Percentiles rank a stretch among this genome's conserved stretches.
Evolutionary conservation across 2,329 filamentous ascomycete genomes (phyloP).

Genomic region (Xenosphaeropsis pyriputrescens): DNA sequence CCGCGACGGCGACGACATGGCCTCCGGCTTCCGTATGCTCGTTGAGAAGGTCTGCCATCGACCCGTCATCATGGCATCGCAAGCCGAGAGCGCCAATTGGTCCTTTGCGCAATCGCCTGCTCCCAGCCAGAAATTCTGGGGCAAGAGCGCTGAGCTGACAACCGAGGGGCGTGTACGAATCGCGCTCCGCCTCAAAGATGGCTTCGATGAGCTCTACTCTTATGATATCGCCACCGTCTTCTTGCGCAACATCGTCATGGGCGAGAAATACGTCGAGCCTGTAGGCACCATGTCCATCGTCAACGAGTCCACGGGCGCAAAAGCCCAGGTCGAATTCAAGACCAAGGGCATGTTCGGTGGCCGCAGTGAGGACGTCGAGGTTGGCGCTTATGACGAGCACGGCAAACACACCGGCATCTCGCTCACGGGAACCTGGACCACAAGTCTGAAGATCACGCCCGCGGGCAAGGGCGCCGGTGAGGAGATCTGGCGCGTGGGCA

Average conservation of each 20-base stretch:
- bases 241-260: slow-evolving; percentile 89
- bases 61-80: slow-evolving; percentile 82
- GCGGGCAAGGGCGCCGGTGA: slow-evolving; percentile 44
- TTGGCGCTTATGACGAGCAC: slow-evolving; percentile 54
- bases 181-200: slow-evolving; percentile 49
- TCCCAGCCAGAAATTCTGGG: slow-evolving; percentile 96
- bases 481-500: slow-evolving; percentile 66
- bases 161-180: slow-evolving; percentile 80
- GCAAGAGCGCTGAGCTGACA: slow-evolving; percentile 86
- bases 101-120: slow-evolving; percentile 76
- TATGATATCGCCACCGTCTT: slow-evolving; percentile 86
- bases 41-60: slow-evolving; percentile 92
- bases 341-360: slow-evolving; percentile 95
- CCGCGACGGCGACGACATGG: slow-evolving; percentile 59
- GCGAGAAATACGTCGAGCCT: slow-evolving; percentile 95
- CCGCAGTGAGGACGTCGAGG: slow-evolving; percentile 74
- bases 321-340: slow-evolving; percentile 81
- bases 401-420: slow-evolving; percentile 52
- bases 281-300: slow-evolving; percentile 77
- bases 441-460: slow-evolving; percentile 49
- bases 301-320: slow-evolving; percentile 73
- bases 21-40: slow-evolving; percentile 72
- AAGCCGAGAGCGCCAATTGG: slow-evolving; percentile 79
- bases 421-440: slow-evolving; percentile 75
- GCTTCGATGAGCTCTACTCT: slow-evolving; percentile 67